phyloP scores from a whole-genome alignment of 768 basidiomycete species.

The Boletales sp. region DNA sequence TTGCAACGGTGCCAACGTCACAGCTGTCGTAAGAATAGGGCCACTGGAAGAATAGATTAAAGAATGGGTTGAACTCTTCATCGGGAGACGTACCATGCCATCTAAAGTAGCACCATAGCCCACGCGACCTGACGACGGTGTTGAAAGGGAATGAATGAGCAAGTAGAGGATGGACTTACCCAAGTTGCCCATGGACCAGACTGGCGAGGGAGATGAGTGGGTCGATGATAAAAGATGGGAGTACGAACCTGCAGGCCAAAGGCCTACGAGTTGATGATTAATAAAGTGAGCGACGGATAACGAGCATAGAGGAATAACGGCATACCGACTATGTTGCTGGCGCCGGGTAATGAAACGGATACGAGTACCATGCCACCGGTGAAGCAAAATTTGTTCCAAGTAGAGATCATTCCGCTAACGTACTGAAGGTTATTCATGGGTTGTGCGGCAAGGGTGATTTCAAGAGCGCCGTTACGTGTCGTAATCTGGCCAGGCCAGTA shows the following conservation, averaged over 20 bases:
- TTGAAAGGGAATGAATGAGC: not conserved
- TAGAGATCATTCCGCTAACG: constrained; percentile 64
- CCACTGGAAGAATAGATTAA: constrained; percentile 44
- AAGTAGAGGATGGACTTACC: constrained; percentile 33
- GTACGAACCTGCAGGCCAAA: constrained; percentile 64
- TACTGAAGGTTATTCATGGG: constrained; percentile 70
- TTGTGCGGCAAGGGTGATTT: constrained; percentile 68
- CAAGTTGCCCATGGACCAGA: constrained; percentile 81
- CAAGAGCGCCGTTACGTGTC: constrained; percentile 69
- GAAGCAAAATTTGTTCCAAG: constrained; percentile 93
- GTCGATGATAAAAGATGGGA: not conserved
- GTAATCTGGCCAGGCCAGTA: constrained; percentile 79
- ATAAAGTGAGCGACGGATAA: not conserved
- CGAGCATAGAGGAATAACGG: not conserved
- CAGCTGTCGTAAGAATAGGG: constrained; percentile 83
- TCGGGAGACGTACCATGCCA: constrained; percentile 54
- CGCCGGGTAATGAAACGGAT: constrained; percentile 69
- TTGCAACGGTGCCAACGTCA: constrained; percentile 88
- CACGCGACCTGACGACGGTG: constrained; percentile 54
- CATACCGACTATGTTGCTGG: constrained; percentile 46
- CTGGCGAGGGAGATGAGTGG: constrained; percentile 18
- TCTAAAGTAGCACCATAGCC: constrained; percentile 87
- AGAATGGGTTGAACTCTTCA: constrained; percentile 2
- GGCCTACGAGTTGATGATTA: constrained; percentile 31
- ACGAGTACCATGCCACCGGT: constrained; percentile 79